Conservation (phyloP, 257 asterid species). For the Nicotiana tabacum region DNA sequence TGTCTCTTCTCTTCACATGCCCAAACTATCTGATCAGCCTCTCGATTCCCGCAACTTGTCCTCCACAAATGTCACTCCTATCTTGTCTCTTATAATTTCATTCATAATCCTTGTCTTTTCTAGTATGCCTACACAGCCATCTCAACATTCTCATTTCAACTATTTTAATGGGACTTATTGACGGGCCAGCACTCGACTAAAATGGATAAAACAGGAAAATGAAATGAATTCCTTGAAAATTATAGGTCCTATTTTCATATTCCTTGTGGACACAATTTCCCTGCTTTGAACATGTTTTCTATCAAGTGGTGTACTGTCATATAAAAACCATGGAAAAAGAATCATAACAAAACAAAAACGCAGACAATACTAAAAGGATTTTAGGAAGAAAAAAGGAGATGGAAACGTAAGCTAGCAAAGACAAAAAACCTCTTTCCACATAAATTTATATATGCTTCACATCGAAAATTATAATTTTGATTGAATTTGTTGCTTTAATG, state of each 20-base stretch:
- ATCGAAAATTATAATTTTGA: too few relatives aligned
- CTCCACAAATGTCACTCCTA: too few relatives aligned
- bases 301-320: not conserved
- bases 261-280: not conserved
- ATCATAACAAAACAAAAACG: not conserved
- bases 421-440: not conserved
- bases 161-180: too few relatives aligned
- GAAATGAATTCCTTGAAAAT: not conserved
- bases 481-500: too few relatives aligned
- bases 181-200: not conserved
- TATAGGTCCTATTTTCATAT: not conserved
- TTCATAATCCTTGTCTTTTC: too few relatives aligned
- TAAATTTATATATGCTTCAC: too few relatives aligned
- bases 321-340: not conserved
- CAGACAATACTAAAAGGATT: not conserved
- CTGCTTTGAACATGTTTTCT: not conserved
- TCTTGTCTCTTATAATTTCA: too few relatives aligned
- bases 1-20: too few relatives aligned
- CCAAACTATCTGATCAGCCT: too few relatives aligned
- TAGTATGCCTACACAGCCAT: too few relatives aligned
- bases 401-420: not conserved
- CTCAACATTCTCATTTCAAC: too few relatives aligned
- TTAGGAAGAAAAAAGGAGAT: not conserved
- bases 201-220: not conserved
- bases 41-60: too few relatives aligned